These are phyloP conservation scores for Hemisphaericaspora subhashii DNA, from an alignment of 1,139 yeast genomes.

Conservation along the genomic window DNA sequence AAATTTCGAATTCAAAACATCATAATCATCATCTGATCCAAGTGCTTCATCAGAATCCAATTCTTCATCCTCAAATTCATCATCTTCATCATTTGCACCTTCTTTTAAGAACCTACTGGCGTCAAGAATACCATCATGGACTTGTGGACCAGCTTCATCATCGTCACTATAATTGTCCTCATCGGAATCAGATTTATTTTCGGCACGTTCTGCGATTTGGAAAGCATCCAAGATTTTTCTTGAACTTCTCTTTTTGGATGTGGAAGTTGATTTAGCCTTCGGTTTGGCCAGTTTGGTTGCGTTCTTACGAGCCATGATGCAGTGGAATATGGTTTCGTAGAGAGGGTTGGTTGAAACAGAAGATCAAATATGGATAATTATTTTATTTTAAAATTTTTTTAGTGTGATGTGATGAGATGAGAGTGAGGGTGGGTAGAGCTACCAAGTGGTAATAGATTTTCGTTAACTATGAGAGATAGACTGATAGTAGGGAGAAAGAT, in stretches of 20 bases:
- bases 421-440: neutral
- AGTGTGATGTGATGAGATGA: slow-evolving; percentile 5
- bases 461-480: too few species aligned
- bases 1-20: slow-evolving; percentile 63
- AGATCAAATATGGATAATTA: too few species aligned
- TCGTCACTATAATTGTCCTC: slow-evolving; percentile 16
- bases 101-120: slow-evolving; percentile 36
- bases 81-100: slow-evolving; percentile 28
- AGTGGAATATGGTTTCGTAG: neutral
- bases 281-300: neutral
- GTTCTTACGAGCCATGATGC: slow-evolving; percentile 1
- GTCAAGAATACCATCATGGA: slow-evolving; percentile 44
- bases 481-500: too few species aligned
- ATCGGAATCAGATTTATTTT: slow-evolving; percentile 19
- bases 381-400: neutral
- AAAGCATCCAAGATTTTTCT: slow-evolving; percentile 46
- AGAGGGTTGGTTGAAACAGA: neutral
- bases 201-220: slow-evolving; percentile 47
- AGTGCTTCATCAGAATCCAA: slow-evolving; percentile 75
- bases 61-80: slow-evolving; percentile 60
- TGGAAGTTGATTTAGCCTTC: slow-evolving; percentile 7
- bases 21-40: slow-evolving; percentile 75
- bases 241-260: slow-evolving; percentile 28
- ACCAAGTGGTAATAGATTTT: neutral
- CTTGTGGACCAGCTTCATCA: slow-evolving; percentile 22